Percentiles rank a stretch among this genome's conserved stretches.
Conservation (phyloP, 2,329 filamentous ascomycete genomes). For the Xylaria sp. region DNA sequence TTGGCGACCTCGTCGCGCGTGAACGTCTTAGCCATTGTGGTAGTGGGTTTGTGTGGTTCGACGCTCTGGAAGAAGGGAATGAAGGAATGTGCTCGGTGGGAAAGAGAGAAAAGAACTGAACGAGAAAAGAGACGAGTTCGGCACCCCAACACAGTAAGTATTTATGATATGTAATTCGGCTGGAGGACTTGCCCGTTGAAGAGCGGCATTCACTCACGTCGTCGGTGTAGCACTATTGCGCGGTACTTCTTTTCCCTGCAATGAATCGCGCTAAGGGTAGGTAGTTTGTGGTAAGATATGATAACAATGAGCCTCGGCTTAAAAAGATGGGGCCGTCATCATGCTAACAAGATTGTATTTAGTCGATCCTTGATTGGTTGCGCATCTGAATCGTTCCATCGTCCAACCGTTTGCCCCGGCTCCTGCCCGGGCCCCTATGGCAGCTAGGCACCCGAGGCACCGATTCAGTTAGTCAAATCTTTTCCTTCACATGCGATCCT, state of each 20-base stretch:
- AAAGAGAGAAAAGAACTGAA: constrained; percentile 1
- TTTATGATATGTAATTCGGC: constrained; percentile 15
- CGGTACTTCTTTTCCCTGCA: neutral
- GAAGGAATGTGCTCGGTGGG: neutral
- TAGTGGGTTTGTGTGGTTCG: neutral
- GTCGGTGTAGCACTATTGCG: constrained; percentile 15
- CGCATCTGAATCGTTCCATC: neutral
- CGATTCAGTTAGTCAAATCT: constrained; percentile 12
- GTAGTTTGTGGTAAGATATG: constrained; percentile 20
- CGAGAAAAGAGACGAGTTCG: neutral
- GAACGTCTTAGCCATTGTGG: constrained; percentile 58
- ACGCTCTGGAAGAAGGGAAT: neutral
- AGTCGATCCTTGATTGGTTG: constrained; percentile 25
- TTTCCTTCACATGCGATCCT: constrained; percentile 25
- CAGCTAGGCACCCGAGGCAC: constrained; percentile 4
- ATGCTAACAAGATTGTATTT: constrained; percentile 22
- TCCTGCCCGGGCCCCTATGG: neutral
- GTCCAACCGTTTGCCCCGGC: too few species aligned
- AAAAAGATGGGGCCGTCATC: neutral
- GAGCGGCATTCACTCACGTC: constrained; percentile 5
- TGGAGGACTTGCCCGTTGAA: constrained; percentile 17
- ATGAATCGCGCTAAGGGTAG: neutral
- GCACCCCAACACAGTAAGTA: constrained; percentile 16
- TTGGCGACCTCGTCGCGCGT: constrained; percentile 75
- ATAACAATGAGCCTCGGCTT: constrained; percentile 30